Conservation (phyloP, 2,329 filamentous ascomycete species). For the Diaporthe nobilis region DNA sequence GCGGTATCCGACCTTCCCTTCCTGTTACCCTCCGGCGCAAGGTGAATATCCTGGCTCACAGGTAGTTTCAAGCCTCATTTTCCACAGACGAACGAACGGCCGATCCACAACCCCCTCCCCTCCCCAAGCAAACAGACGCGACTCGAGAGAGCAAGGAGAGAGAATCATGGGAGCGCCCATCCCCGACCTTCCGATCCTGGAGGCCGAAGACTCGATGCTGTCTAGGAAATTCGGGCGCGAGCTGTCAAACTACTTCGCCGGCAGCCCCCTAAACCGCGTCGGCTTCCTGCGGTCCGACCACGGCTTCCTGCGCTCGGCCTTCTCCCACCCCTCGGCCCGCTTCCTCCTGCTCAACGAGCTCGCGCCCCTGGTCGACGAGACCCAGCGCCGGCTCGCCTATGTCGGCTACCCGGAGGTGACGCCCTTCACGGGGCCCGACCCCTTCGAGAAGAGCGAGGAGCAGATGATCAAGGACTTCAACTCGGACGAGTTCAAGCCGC, state of each 20-base stretch:
- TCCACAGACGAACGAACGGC: neutral
- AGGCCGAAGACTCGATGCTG: slow-evolving; percentile 75
- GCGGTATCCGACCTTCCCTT: neutral
- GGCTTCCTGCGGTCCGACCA: slow-evolving; percentile 82
- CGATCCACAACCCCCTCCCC: neutral
- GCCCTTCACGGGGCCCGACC: slow-evolving; percentile 77
- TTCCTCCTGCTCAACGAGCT: slow-evolving; percentile 88
- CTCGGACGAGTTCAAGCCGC: slow-evolving; percentile 75
- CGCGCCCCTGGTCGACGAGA: slow-evolving; percentile 74
- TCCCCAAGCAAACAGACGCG: slow-evolving; percentile 14
- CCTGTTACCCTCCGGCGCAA: neutral
- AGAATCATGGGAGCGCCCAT: slow-evolving; percentile 45
- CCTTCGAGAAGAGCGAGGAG: slow-evolving; percentile 80
- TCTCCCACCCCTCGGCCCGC: slow-evolving; percentile 73
- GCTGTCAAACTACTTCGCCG: slow-evolving; percentile 87
- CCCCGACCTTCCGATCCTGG: slow-evolving; percentile 61
- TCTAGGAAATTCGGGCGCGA: slow-evolving; percentile 84
- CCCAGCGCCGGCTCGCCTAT: slow-evolving; percentile 74
- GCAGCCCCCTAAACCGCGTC: slow-evolving; percentile 82
- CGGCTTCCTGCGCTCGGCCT: slow-evolving; percentile 77
- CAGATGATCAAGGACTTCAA: slow-evolving; percentile 81
- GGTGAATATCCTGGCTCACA: neutral
- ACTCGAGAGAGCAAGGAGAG: neutral
- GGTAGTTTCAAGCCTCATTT: neutral
- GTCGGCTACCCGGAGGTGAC: slow-evolving; percentile 78